phyloP scores from a whole-genome alignment of 2,329 filamentous ascomycete genomes.

The Exophiala sideris region DNA sequence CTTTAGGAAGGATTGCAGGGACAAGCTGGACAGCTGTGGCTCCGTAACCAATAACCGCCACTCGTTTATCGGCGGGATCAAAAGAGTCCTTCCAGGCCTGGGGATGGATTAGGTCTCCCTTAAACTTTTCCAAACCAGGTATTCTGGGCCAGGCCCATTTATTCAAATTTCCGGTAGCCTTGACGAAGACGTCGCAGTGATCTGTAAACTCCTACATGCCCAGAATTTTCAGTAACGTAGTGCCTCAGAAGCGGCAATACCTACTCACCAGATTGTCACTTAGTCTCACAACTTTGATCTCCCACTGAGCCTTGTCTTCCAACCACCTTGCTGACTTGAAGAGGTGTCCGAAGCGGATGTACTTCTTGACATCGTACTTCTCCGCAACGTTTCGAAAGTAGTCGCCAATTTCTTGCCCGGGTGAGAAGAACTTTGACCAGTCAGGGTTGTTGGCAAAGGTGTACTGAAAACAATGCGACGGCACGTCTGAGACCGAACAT shows the following conservation, averaged over 20 bases:
- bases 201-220: background rate
- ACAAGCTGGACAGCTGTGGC: conserved; percentile 14
- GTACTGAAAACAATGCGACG: background rate
- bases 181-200: conserved; percentile 1
- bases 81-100: conserved; percentile 47
- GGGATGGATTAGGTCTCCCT: conserved; percentile 31
- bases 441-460: background rate
- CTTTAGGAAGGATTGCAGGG: conserved; percentile 22
- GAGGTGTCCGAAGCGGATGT: background rate
- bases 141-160: conserved; percentile 41
- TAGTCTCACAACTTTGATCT: too few species aligned
- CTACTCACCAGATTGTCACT: too few species aligned
- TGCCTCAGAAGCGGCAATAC: too few species aligned
- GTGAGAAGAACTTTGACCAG: background rate
- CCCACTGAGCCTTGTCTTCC: too few species aligned
- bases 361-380: background rate
- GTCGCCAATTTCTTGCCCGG: too few species aligned
- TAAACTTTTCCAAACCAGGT: conserved; percentile 27
- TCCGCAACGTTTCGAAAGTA: background rate
- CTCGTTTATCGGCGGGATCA: conserved; percentile 43
- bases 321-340: too few species aligned
- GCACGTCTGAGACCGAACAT: background rate
- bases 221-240: too few species aligned
- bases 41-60: conserved; percentile 17
- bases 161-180: conserved; percentile 54